Conservation (phyloP, 257 asterid genomes). For the Nicotiana tabacum region DNA sequence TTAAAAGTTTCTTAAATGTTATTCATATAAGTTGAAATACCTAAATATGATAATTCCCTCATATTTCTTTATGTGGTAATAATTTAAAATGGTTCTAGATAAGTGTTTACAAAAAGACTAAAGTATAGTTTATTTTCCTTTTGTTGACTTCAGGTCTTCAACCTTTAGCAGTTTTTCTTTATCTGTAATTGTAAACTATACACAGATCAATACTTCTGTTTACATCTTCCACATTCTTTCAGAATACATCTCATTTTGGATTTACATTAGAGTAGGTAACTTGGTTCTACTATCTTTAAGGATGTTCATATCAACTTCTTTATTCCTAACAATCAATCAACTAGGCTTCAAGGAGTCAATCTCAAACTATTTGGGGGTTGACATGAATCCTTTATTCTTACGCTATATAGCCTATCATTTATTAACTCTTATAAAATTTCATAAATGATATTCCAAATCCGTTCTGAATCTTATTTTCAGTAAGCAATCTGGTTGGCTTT, state of each 20-base stretch:
- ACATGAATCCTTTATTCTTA: not conserved
- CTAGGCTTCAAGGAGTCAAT: not conserved
- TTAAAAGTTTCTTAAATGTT: not conserved
- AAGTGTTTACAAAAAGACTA: too few relatives aligned
- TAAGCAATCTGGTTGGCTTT: not conserved
- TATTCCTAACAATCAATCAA: not conserved
- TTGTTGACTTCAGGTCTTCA: not conserved
- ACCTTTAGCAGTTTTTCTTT: not conserved
- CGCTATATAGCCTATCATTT: not conserved
- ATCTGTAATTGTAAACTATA: not conserved
- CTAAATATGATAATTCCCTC: too few relatives aligned
- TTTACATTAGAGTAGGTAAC: not conserved
- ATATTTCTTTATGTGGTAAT: too few relatives aligned
- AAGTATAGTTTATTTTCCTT: not conserved
- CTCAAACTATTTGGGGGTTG: not conserved
- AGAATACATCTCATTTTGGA: not conserved
- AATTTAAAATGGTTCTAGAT: too few relatives aligned
- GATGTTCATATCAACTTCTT: not conserved
- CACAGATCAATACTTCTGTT: not conserved
- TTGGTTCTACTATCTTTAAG: not conserved
- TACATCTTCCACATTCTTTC: not conserved
- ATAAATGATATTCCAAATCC: not conserved
- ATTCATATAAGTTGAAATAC: too few relatives aligned
- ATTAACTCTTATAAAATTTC: not conserved
- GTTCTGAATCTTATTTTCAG: not conserved